Evolutionary conservation across 73 alveolate species (phyloP), one percentile per base, ranked within the genome.

Genomic region (Diophrys appendiculata): DNA sequence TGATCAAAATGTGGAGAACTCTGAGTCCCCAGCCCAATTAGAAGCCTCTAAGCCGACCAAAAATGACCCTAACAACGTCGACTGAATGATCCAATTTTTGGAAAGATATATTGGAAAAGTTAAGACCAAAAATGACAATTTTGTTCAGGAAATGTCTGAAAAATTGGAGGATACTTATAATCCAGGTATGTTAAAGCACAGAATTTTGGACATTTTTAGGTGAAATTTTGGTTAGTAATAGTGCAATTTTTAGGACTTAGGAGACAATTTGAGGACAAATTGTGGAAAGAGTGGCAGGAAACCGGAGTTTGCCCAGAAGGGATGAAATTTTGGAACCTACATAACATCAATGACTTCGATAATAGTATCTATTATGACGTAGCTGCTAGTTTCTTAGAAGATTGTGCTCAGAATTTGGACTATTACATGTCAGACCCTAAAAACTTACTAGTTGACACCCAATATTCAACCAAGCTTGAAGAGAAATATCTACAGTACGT

Each of bases 401-500:
- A 85, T 55, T 71, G 68, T 13, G 35, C n/a, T 14, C 11, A 54
- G 18, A 85, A 85, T 65, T 14, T 28, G 35, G 81, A 78, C 0
- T 32, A 80, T 67, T 85, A 85, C 52, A 22, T 30, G 18, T 68
- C 65, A 24, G 74, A 85, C 54, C 77, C 27, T 23, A 70, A 60
- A 18, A 84, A 72, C 73, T 33, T 85, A 0, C 79, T 85, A 0
- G 35, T 78, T 26, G 81, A 85, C 76, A 32, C 82, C 1, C 69
- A 73, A 26, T 80, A 73, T 68, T 76, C 80, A 0, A 77, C 86
- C 25, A 85, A 35, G 30, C 33, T 33, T 28, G 93, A 85, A 52
- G 68, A 70, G 13, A 85, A 85, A 28, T 85, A 77, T 52, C 68
- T 85, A 30, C 75, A 68, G 65, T 77, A 83, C 72, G 81, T 83